Evolutionary conservation across 2,329 filamentous ascomycete species (phyloP).

Genomic region (Hymenoscyphus linearis): DNA sequence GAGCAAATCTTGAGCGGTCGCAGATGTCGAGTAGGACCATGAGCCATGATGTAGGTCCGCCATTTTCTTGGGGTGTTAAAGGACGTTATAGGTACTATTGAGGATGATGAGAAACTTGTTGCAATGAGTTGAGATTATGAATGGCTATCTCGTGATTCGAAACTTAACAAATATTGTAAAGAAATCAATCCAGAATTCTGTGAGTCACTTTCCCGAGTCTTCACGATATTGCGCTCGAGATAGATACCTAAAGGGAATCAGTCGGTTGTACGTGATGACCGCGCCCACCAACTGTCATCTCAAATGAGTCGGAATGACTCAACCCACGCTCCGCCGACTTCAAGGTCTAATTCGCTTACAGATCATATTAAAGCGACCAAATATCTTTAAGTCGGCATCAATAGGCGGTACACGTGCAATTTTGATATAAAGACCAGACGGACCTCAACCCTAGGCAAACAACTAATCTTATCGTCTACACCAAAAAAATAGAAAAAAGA

Average conservation of each 20-base stretch:
- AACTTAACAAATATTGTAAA: not conserved
- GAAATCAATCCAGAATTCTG: not conserved
- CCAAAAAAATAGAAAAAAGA: too few species aligned
- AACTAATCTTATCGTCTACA: too few species aligned
- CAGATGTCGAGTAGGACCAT: conserved; percentile 5
- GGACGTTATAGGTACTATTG: not conserved
- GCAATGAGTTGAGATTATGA: not conserved
- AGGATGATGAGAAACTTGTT: not conserved
- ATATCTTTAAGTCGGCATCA: too few species aligned
- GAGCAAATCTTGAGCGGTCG: not conserved
- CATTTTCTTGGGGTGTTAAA: not conserved
- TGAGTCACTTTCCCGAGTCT: conserved; percentile 10
- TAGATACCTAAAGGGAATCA: not conserved
- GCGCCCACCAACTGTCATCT: not conserved
- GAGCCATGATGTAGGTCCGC: conserved; percentile 5
- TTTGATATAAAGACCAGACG: not conserved
- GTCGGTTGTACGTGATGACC: too few species aligned
- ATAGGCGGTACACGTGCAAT: too few species aligned
- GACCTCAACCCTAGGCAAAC: not conserved
- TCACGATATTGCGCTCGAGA: not conserved
- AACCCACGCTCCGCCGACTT: not conserved
- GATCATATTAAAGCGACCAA: too few species aligned
- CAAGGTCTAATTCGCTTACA: too few species aligned
- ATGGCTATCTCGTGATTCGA: too few species aligned
- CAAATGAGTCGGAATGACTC: not conserved